Evolutionary conservation across 2,329 filamentous ascomycete genomes (phyloP).

Genomic region (Fusarium sp.): DNA sequence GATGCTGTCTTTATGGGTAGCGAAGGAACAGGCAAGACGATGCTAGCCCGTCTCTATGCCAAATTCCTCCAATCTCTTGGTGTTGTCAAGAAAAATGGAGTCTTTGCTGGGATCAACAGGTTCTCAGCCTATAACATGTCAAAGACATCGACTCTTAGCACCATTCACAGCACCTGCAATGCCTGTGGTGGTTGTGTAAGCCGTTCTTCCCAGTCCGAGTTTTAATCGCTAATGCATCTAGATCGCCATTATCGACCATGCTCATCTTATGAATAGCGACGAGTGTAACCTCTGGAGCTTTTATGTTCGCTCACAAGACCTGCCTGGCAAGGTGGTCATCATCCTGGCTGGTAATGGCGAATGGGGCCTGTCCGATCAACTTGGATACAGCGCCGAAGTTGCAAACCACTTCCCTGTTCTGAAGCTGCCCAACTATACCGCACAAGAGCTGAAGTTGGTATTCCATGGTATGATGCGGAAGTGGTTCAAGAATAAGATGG

Average conservation of each 20-base stretch:
- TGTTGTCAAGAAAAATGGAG: constrained; percentile 51
- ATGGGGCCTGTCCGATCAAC: constrained; percentile 68
- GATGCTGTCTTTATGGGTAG: constrained; percentile 46
- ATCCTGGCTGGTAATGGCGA: constrained; percentile 44
- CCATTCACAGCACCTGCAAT: constrained; percentile 53
- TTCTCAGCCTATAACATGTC: constrained; percentile 45
- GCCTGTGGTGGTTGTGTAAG: constrained; percentile 66
- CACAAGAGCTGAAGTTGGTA: constrained; percentile 69
- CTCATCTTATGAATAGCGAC: constrained; percentile 43
- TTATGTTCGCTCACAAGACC: constrained; percentile 39
- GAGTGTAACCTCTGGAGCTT: constrained; percentile 45
- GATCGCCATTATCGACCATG: constrained; percentile 46
- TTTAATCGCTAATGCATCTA: constrained; percentile 23
- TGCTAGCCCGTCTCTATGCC: constrained; percentile 44
- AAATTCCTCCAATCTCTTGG: constrained; percentile 44
- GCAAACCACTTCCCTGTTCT: constrained; percentile 50
- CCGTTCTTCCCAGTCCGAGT: background rate
- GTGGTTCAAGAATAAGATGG: constrained; percentile 64
- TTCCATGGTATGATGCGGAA: constrained; percentile 62
- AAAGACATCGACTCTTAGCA: constrained; percentile 48
- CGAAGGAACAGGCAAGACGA: constrained; percentile 46
- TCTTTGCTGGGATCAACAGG: constrained; percentile 52
- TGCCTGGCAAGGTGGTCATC: constrained; percentile 44
- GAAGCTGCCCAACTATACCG: constrained; percentile 72
- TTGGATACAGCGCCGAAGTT: constrained; percentile 60